Conservation (phyloP, 768 basidiomycete genomes). For the Suillus clintonianus region DNA sequence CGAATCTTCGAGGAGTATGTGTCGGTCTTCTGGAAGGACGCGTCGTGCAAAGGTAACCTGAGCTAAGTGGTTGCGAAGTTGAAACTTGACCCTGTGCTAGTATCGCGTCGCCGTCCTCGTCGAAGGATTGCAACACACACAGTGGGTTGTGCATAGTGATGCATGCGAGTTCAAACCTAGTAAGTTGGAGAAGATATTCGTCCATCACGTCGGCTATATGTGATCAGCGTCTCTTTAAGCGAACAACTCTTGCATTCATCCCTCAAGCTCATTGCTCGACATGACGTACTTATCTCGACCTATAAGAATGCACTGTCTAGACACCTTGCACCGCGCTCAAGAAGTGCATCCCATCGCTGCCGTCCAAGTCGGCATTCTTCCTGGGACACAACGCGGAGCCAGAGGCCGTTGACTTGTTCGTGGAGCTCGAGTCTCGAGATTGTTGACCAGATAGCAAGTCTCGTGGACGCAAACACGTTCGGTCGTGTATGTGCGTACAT, state of each 20-base stretch:
- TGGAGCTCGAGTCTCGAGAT: conserved; percentile 95
- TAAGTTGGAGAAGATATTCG: no score
- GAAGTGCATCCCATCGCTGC: conserved; percentile 52
- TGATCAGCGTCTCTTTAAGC: no score
- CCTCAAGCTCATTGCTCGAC: conserved; percentile 31
- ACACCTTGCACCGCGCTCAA: conserved; percentile 50
- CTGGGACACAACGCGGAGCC: conserved; percentile 95
- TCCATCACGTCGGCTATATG: no score
- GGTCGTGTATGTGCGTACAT: conserved; percentile 93
- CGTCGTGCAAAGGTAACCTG: no score
- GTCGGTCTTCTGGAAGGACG: no score
- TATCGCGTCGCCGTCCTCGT: conserved; percentile 20
- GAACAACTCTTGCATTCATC: neutral
- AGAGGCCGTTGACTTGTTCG: conserved; percentile 93
- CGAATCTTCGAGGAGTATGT: no score
- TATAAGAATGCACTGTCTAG: conserved; percentile 52
- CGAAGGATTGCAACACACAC: conserved; percentile 34
- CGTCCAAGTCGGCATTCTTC: conserved; percentile 56
- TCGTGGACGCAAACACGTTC: conserved; percentile 89
- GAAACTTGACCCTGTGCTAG: conserved; percentile 11
- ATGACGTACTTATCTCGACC: conserved; percentile 53
- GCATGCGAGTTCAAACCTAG: no score
- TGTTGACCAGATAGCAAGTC: conserved; percentile 69
- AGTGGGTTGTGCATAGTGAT: conserved; percentile 42
- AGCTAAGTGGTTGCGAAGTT: no score